Conservation (phyloP, 2,329 filamentous ascomycete genomes). For the Pestalotiopsis sp. region DNA sequence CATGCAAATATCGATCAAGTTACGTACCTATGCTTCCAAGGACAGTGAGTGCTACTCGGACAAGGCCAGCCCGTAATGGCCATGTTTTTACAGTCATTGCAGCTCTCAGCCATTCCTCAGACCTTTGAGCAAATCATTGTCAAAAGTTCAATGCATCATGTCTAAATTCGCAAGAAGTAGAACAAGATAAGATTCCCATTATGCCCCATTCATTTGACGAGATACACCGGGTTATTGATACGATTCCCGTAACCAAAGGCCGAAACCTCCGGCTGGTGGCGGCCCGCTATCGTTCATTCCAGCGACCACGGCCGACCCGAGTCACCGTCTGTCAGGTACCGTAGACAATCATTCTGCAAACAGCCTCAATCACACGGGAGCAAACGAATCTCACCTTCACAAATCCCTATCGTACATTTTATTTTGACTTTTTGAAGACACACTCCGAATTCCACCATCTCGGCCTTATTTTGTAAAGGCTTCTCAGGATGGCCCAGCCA, state of each 20-base stretch:
- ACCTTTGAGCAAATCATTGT: neutral
- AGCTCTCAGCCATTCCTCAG: neutral
- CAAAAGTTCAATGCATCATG: neutral
- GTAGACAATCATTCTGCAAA: neutral
- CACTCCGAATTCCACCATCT: neutral
- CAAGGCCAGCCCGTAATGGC: no score
- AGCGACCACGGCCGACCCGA: neutral
- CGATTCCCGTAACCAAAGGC: neutral
- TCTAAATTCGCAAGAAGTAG: no score
- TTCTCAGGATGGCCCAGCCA: constrained; percentile 37
- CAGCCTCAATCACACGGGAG: neutral
- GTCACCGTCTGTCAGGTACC: neutral
- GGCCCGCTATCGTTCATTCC: neutral
- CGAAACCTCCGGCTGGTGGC: neutral
- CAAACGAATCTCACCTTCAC: neutral
- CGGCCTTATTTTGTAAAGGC: neutral
- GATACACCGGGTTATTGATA: neutral
- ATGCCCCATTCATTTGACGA: neutral
- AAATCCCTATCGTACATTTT: neutral
- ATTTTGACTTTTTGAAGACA: neutral
- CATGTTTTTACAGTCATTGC: neutral
- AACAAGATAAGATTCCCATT: neutral
- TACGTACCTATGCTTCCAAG: no score
- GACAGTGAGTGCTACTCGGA: no score
- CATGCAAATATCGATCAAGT: no score